Evolutionary conservation across 305 asterid species (phyloP).

Genomic region (Solanum hybrid): DNA sequence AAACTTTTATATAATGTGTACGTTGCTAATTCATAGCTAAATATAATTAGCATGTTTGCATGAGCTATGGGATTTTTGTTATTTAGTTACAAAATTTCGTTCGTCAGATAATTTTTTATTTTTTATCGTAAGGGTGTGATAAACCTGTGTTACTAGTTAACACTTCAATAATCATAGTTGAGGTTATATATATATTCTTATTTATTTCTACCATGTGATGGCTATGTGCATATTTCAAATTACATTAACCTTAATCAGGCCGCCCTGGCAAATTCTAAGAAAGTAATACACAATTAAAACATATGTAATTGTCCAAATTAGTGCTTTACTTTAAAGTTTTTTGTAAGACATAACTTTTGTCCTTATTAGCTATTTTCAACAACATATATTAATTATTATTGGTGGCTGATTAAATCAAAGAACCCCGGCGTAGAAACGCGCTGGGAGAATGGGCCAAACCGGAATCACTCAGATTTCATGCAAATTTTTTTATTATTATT

Average conservation of each 20-base stretch:
- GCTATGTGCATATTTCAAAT: background rate
- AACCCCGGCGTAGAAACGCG: conserved; percentile 12
- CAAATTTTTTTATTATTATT: background rate
- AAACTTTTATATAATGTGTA: background rate
- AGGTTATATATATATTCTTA: background rate
- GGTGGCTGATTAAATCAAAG: conserved; percentile 8
- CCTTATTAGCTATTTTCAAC: background rate
- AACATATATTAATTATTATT: background rate
- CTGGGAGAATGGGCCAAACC: conserved; percentile 7
- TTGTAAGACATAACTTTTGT: background rate
- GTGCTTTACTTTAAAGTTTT: background rate
- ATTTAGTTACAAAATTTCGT: background rate
- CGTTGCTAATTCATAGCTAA: background rate
- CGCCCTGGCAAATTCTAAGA: background rate
- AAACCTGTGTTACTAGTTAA: background rate
- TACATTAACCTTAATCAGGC: background rate
- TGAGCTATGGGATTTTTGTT: background rate
- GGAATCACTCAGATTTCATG: background rate
- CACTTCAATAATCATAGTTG: background rate
- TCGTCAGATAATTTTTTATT: background rate
- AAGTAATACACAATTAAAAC: background rate
- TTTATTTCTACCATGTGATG: background rate
- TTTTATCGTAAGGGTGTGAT: background rate
- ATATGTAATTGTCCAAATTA: background rate
- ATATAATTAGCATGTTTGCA: background rate